These are phyloP conservation scores for Pseudonitzschia pungens DNA, from an alignment of 108 stramenopile genomes.

Conservation along the genomic window DNA sequence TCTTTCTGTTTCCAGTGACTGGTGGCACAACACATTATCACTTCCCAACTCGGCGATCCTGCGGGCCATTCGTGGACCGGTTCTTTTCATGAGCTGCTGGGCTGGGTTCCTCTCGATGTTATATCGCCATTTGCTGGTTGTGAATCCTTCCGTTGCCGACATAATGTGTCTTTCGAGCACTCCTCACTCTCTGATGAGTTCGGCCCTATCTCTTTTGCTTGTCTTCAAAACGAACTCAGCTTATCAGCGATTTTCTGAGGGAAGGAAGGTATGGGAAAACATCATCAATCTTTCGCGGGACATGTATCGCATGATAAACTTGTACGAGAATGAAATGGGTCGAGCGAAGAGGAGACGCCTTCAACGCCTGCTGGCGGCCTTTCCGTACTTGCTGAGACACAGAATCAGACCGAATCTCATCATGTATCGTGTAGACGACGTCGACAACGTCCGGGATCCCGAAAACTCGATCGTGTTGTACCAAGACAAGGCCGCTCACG, in stretches of 20 bases:
- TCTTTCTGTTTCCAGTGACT: conserved; percentile 47
- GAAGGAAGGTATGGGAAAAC: conserved; percentile 79
- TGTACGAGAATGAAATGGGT: conserved; percentile 86
- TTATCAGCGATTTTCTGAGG: conserved; percentile 92
- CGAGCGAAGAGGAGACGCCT: conserved; percentile 60
- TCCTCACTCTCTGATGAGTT: conserved; percentile 80
- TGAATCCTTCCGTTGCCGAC: conserved; percentile 31
- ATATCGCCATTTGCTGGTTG: conserved; percentile 38
- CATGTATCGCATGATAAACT: conserved; percentile 73
- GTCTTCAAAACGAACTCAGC: conserved; percentile 92
- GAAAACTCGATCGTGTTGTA: conserved; percentile 75
- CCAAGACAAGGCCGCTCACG: conserved; percentile 49
- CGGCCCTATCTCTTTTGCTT: conserved; percentile 82
- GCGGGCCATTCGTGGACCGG: conserved; percentile 70
- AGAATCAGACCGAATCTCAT: conserved; percentile 77
- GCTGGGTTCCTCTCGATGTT: conserved; percentile 61
- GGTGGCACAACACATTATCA: conserved; percentile 88
- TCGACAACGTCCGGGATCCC: conserved; percentile 64
- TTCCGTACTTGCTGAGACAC: conserved; percentile 80
- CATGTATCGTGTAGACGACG: conserved; percentile 66
- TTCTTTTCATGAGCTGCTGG: conserved; percentile 61
- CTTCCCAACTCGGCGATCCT: conserved; percentile 81
- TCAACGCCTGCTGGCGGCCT: conserved; percentile 71
- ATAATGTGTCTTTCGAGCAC: conserved; percentile 56
- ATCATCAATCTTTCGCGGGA: conserved; percentile 74